Evolutionary conservation across 805 yeast species (phyloP), one percentile per base, ranked within the genome.

Genomic region (Yarrowia sp.): DNA sequence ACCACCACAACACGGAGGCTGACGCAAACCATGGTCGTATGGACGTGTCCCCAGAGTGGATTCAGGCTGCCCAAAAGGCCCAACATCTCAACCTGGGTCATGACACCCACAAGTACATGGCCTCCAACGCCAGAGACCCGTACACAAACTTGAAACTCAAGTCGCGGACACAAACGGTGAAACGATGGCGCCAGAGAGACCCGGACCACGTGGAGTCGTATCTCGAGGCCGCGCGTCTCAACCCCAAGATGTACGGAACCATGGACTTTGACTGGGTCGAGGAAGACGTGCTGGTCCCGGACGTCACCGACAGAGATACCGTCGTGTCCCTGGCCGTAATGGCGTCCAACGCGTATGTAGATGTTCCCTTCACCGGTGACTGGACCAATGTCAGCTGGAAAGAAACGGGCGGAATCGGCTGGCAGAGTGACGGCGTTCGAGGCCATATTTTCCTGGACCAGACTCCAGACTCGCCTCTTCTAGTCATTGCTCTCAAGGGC

Each of bases 281-380:
- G 48, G 81, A 79, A 1, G 76, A 76, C 17, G 80, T 87, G 1
- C 62, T 78, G 1, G 82, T 88, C 0, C 99, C 99, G 0, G 84
- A 95, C 69, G 77, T 93, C 9, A 77, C 85, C 1, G 97, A 92
- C 74, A 82, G 82, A 62, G 85, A 84, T 41, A 90, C 97, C 0
- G 73, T 93, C 3, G 78, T 92, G 2, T 77, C 89, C 1, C 76
- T 93, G 44, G 98, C 98, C 0, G 75, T 86, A 62, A 89, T 93
- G 85, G 85, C 97, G 0, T 89, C 96, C 0, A 89, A 95, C 73
- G 98, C 98, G 2, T 95, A 93, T 72, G 96, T 91, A 2, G 81
- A 83, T 51, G 77, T 84, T 32, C 98, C 98, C 3, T 77, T 76
- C 21, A 83, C 85, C 24, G 92, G 92, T 52, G 96, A 90, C 72